These are phyloP conservation scores for Phanerochaete carnosa DNA, from an alignment of 768 basidiomycete genomes.

Conservation along the genomic window DNA sequence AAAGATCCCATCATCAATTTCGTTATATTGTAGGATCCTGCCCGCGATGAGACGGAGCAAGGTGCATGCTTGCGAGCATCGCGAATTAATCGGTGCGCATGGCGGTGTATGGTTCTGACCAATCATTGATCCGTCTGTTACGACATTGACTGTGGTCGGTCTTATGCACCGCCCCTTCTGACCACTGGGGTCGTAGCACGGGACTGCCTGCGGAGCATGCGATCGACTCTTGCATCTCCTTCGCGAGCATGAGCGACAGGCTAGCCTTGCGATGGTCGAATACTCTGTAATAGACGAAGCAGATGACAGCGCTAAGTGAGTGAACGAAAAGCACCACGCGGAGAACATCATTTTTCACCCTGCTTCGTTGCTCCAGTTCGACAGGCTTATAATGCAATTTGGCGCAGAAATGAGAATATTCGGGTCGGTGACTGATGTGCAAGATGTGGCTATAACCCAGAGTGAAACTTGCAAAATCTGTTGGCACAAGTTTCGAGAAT, in stretches of 20 bases:
- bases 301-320: too few relatives aligned
- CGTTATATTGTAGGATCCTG: neutral
- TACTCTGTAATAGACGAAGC: too few relatives aligned
- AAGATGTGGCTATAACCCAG: too few relatives aligned
- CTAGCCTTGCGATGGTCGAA: neutral
- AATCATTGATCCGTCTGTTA: neutral
- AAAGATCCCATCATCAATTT: neutral
- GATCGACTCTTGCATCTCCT: neutral
- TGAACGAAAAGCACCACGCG: too few relatives aligned
- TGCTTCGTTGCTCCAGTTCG: too few relatives aligned
- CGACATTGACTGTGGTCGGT: neutral
- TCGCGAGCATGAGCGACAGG: neutral
- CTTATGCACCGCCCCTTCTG: neutral
- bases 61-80: neutral
- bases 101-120: neutral
- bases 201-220: neutral
- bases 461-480: too few relatives aligned
- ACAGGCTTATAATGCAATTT: too few relatives aligned
- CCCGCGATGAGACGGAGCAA: neutral
- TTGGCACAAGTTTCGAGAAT: too few relatives aligned
- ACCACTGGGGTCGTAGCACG: neutral
- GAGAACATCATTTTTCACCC: too few relatives aligned
- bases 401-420: too few relatives aligned
- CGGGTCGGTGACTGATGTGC: too few relatives aligned
- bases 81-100: neutral